These are phyloP conservation scores for Euphorbia celastroides DNA, from an alignment of 441 rosid species.

Conservation along the genomic window DNA sequence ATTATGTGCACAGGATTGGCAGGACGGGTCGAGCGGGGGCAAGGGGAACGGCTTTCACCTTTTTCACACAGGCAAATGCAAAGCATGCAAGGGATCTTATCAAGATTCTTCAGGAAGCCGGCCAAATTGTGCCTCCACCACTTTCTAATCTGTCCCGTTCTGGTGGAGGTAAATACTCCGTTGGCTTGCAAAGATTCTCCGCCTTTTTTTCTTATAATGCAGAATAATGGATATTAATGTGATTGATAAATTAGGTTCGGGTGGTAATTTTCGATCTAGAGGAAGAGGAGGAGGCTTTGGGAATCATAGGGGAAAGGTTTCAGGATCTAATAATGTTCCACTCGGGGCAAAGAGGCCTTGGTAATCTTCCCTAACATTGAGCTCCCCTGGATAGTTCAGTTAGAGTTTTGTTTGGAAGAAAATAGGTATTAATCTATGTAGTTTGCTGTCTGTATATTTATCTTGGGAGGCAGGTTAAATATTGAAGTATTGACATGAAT, in stretches of 20 bases:
- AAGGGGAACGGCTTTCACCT: constrained; percentile 81
- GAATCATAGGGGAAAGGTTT: constrained; percentile 46
- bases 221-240: background rate
- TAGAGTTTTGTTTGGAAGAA: background rate
- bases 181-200: background rate
- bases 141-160: constrained; percentile 64
- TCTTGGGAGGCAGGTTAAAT: background rate
- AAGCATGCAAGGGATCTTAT: constrained; percentile 79
- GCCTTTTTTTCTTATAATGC: background rate
- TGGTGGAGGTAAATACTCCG: constrained; percentile 44
- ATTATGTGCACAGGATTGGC: constrained; percentile 94
- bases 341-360: constrained; percentile 65
- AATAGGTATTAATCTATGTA: background rate
- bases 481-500: background rate
- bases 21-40: constrained; percentile 99
- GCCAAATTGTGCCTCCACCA: constrained; percentile 68
- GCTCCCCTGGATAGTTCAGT: background rate
- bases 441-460: background rate
- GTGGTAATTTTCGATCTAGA: constrained; percentile 67
- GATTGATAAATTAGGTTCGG: constrained; percentile 34
- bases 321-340: constrained; percentile 72
- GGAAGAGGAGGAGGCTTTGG: constrained; percentile 75
- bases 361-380: constrained; percentile 24
- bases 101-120: constrained; percentile 83
- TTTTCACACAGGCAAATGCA: constrained; percentile 77